These are phyloP conservation scores for Trichophyton mentagrophytes DNA, from an alignment of 2,329 filamentous ascomycete species.

Conservation along the genomic window DNA sequence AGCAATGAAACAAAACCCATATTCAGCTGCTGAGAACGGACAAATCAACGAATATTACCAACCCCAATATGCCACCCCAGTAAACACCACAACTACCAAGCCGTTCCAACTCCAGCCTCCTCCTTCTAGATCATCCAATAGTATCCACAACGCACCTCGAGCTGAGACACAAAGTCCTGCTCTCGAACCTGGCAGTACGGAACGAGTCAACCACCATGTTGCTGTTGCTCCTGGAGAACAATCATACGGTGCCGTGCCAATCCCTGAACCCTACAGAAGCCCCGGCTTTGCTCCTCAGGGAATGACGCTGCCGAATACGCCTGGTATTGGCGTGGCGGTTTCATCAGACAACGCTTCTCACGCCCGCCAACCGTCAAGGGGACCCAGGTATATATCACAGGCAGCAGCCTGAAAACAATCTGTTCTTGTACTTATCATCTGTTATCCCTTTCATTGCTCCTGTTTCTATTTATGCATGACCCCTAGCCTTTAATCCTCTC, in stretches of 20 bases:
- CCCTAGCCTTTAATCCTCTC: neutral
- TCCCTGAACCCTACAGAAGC: conserved; percentile 66
- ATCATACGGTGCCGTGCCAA: conserved; percentile 73
- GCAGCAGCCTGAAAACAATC: neutral
- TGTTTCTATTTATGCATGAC: neutral
- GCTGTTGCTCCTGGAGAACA: conserved; percentile 65
- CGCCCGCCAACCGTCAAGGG: neutral
- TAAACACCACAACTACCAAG: conserved; percentile 34
- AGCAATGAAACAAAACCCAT: conserved; percentile 37
- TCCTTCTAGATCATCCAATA: conserved; percentile 45
- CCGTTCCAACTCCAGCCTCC: conserved; percentile 82
- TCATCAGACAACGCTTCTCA: neutral
- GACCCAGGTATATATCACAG: neutral
- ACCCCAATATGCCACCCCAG: conserved; percentile 45
- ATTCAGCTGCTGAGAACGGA: conserved; percentile 42
- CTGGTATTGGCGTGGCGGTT: neutral
- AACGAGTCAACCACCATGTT: conserved; percentile 50
- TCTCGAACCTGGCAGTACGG: conserved; percentile 22
- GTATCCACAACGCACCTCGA: conserved; percentile 61
- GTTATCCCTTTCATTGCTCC: neutral
- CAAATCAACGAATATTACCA: conserved; percentile 22
- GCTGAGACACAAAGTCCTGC: conserved; percentile 19
- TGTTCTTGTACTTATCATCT: neutral
- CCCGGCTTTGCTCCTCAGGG: conserved; percentile 27
- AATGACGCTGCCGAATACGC: neutral